Conservation (phyloP, 345 rosid species). For the Dimocarpus longan region DNA sequence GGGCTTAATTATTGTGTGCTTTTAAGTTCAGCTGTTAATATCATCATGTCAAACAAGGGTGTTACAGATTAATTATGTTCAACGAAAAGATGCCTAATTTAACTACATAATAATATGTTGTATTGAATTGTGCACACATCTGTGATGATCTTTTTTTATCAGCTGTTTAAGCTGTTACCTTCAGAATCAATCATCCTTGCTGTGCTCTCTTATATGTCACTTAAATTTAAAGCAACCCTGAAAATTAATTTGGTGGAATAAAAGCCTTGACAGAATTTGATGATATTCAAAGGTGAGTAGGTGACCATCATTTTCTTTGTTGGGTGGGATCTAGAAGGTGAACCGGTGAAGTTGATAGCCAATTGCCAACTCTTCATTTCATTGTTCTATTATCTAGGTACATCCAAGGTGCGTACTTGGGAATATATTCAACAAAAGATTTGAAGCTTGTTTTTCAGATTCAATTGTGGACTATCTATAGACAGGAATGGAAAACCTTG, state of each 20-base stretch:
- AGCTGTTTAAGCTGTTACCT: neutral
- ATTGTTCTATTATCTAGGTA: neutral
- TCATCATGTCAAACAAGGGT: neutral
- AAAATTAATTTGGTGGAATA: neutral
- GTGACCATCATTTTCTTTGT: neutral
- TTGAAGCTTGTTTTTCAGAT: neutral
- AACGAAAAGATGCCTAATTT: too few relatives aligned
- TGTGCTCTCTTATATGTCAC: neutral
- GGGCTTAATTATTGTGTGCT: neutral
- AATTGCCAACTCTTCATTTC: neutral
- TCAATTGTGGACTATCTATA: neutral
- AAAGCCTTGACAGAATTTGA: neutral
- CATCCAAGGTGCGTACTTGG: neutral
- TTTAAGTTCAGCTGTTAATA: neutral
- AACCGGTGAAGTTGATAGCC: neutral
- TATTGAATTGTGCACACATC: slow-evolving; percentile 9
- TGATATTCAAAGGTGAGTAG: neutral
- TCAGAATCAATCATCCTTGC: neutral
- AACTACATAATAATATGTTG: neutral
- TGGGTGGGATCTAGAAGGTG: slow-evolving; percentile 9
- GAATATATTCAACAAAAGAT: neutral
- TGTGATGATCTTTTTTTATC: neutral
- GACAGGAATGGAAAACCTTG: neutral
- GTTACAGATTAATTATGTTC: neutral
- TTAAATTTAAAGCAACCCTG: neutral